These are phyloP conservation scores for Hyaloraphidium curvatum DNA, from an alignment of 192 early-diverging fungal genomes.

Conservation along the genomic window DNA sequence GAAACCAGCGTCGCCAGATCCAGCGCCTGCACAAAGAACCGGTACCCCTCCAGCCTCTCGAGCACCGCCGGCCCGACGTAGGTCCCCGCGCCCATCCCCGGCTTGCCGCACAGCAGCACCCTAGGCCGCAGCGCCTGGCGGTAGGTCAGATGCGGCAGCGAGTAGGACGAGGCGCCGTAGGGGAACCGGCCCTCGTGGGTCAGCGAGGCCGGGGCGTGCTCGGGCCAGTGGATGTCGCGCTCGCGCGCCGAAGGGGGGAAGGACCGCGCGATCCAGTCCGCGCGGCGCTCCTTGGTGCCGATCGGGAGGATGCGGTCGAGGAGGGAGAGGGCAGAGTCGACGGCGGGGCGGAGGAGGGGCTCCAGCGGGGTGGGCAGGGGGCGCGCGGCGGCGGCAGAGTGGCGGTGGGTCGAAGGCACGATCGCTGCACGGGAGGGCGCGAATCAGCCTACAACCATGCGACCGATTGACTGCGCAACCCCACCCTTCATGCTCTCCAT, in stretches of 20 bases:
- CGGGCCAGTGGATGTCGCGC: not conserved
- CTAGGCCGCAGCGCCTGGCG: constrained; percentile 29
- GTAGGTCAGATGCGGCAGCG: constrained; percentile 3
- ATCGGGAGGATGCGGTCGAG: constrained; percentile 6
- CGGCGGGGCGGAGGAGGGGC: constrained; percentile 15
- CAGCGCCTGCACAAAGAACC: constrained; percentile 31
- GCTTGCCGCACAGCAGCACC: constrained; percentile 30
- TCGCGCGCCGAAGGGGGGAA: not conserved
- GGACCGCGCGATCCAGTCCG: not conserved
- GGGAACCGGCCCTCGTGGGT: not conserved
- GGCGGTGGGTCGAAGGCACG: constrained; percentile 22
- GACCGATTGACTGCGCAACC: not conserved
- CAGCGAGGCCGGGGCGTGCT: not conserved
- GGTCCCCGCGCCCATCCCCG: constrained; percentile 35
- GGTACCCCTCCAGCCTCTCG: constrained; percentile 27
- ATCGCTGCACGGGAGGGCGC: constrained; percentile 8
- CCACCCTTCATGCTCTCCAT: constrained; percentile 15
- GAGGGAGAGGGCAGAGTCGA: constrained; percentile 5
- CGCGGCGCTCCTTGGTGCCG: not conserved
- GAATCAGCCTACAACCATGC: not conserved
- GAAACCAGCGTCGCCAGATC: constrained; percentile 23
- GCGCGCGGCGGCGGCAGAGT: constrained; percentile 16
- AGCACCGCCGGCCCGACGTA: constrained; percentile 30
- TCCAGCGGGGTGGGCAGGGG: constrained; percentile 20
- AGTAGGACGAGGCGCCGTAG: not conserved